Conservation (phyloP, 169 alveolate species). For the Cryptosporidium canis region DNA sequence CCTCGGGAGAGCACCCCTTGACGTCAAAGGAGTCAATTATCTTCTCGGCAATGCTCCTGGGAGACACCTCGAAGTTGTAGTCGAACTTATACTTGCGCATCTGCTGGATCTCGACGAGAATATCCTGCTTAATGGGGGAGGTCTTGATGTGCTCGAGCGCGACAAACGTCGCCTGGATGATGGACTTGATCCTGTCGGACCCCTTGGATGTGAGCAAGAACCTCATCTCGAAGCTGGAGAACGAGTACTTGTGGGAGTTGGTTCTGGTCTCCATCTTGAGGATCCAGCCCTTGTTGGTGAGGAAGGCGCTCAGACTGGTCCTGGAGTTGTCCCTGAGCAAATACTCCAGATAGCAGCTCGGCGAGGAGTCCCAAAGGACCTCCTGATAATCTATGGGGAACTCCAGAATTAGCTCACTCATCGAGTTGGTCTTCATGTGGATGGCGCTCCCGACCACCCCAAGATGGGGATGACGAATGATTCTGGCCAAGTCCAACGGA, state of each 20-base stretch:
- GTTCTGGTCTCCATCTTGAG: neutral
- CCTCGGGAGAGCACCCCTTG: slow-evolving; percentile 60
- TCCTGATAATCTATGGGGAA: slow-evolving; percentile 53
- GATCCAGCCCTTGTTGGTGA: slow-evolving; percentile 10
- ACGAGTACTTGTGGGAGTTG: slow-evolving; percentile 20
- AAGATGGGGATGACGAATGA: slow-evolving; percentile 39
- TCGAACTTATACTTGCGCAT: slow-evolving; percentile 14
- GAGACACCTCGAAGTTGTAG: slow-evolving; percentile 37
- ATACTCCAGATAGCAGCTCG: slow-evolving; percentile 13
- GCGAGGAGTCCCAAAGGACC: slow-evolving; percentile 53
- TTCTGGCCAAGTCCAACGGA: slow-evolving; percentile 25
- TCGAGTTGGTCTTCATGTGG: neutral
- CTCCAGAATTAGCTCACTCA: slow-evolving; percentile 33
- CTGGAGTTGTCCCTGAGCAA: slow-evolving; percentile 24
- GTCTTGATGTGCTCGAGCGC: slow-evolving; percentile 14
- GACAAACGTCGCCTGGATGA: slow-evolving; percentile 18
- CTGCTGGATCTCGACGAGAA: slow-evolving; percentile 27
- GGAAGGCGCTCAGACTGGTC: neutral
- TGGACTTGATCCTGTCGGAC: slow-evolving; percentile 12
- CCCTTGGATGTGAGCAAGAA: slow-evolving; percentile 18
- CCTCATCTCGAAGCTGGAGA: slow-evolving; percentile 28
- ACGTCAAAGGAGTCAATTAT: slow-evolving; percentile 28
- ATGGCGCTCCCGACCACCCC: slow-evolving; percentile 25
- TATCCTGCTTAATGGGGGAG: neutral
- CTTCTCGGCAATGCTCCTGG: neutral